Percentiles rank a stretch among this genome's conserved stretches.
Conservation (phyloP, 2,329 filamentous ascomycete genomes). For the Aspergillus niger region DNA sequence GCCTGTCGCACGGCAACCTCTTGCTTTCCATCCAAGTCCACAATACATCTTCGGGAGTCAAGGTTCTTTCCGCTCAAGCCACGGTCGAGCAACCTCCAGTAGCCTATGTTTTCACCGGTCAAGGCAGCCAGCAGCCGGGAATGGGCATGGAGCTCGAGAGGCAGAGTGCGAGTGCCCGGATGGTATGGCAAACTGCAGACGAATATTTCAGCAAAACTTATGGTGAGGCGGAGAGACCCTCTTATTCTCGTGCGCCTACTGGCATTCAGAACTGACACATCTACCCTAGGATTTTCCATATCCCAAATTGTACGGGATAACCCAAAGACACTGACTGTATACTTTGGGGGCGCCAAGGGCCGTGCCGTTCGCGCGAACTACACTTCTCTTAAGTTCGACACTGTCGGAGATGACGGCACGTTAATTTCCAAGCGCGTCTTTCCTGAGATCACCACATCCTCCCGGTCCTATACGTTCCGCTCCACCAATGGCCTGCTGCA, state of each 20-base stretch:
- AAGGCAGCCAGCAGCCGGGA: slow-evolving; percentile 94
- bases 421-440: slow-evolving; percentile 83
- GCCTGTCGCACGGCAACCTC: too few species aligned
- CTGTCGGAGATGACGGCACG: background rate
- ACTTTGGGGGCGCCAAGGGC: slow-evolving; percentile 91
- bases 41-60: slow-evolving; percentile 37
- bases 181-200: slow-evolving; percentile 93
- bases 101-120: slow-evolving; percentile 92
- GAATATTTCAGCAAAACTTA: slow-evolving; percentile 96
- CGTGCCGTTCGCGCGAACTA: slow-evolving; percentile 97
- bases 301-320: slow-evolving; percentile 98
- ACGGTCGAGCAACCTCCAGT: slow-evolving; percentile 94
- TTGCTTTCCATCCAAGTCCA: too few species aligned
- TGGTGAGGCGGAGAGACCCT: slow-evolving; percentile 48
- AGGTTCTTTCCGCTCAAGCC: slow-evolving; percentile 87
- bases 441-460: slow-evolving; percentile 88
- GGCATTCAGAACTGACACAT: background rate
- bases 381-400: slow-evolving; percentile 91
- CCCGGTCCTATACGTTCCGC: slow-evolving; percentile 89
- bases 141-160: slow-evolving; percentile 98
- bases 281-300: slow-evolving; percentile 67
- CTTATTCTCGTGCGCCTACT: background rate
- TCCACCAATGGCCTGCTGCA: slow-evolving; percentile 89
- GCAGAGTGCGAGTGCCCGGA: slow-evolving; percentile 87
- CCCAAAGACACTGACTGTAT: slow-evolving; percentile 91